These are phyloP conservation scores for Aspergillus ochraceus DNA, from an alignment of 2,329 filamentous ascomycete species.

Conservation along the genomic window DNA sequence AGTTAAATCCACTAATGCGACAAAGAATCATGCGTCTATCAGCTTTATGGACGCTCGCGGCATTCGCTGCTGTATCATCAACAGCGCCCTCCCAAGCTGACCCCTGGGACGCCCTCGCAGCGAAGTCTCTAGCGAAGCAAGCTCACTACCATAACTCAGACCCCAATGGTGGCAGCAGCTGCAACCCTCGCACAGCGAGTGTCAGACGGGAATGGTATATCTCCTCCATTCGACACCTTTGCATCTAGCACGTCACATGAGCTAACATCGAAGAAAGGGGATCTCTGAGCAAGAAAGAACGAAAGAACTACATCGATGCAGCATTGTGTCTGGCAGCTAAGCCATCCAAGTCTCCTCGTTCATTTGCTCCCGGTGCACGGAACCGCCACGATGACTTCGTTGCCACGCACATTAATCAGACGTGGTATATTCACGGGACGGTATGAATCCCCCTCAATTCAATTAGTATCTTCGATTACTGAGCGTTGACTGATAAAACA, in stretches of 20 bases:
- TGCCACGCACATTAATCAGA: constrained; percentile 52
- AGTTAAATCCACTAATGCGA: too few relatives aligned
- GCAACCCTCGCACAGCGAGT: constrained; percentile 14
- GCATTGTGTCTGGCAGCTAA: constrained; percentile 42
- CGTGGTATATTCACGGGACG: constrained; percentile 44
- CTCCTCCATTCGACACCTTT: not conserved
- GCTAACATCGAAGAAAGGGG: constrained; percentile 2
- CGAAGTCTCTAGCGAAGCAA: not conserved
- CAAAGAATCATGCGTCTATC: too few relatives aligned
- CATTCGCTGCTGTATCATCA: too few relatives aligned
- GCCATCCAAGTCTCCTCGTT: constrained; percentile 12
- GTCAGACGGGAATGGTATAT: constrained; percentile 21
- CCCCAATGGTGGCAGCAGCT: not conserved
- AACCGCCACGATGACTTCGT: constrained; percentile 55
- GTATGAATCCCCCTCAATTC: constrained; percentile 31
- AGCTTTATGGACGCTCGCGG: too few relatives aligned
- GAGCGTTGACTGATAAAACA: not conserved
- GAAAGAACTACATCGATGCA: constrained; percentile 44
- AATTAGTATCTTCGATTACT: too few relatives aligned
- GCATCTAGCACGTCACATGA: too few relatives aligned
- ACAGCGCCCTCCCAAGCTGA: not conserved
- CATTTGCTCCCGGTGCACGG: constrained; percentile 44
- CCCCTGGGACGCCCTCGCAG: not conserved
- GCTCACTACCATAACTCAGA: not conserved
- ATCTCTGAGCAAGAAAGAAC: constrained; percentile 2